Conservation (phyloP, 2,329 filamentous ascomycete genomes). For the Chalaropsis ovoidea region DNA sequence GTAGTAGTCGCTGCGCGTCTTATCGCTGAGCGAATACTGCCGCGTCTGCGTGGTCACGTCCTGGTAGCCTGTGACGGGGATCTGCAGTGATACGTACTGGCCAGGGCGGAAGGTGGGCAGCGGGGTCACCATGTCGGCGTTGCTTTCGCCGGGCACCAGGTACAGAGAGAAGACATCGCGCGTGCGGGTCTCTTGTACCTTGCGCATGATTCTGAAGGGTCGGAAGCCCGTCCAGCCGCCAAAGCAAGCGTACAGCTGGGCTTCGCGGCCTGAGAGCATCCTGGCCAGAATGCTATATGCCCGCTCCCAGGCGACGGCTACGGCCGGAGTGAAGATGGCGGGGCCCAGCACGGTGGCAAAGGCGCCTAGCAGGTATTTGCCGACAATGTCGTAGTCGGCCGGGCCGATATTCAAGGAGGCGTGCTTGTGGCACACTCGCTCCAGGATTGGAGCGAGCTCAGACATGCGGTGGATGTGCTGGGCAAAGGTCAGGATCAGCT, state of each 20-base stretch:
- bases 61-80: slow-evolving; percentile 42
- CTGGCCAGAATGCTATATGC: slow-evolving; percentile 63
- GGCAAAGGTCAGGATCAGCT: slow-evolving; percentile 61
- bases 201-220: slow-evolving; percentile 47
- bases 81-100: slow-evolving; percentile 60
- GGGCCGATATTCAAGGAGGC: slow-evolving; percentile 58
- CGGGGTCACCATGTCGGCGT: slow-evolving; percentile 25
- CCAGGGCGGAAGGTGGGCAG: slow-evolving; percentile 57
- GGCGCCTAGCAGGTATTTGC: slow-evolving; percentile 55
- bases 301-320: slow-evolving; percentile 59
- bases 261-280: slow-evolving; percentile 58
- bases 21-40: slow-evolving; percentile 65
- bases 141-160: slow-evolving; percentile 52
- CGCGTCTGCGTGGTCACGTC: slow-evolving; percentile 54
- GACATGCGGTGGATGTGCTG: slow-evolving; percentile 60
- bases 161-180: slow-evolving; percentile 57
- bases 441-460: slow-evolving; percentile 45
- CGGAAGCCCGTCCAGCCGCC: slow-evolving; percentile 40
- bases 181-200: slow-evolving; percentile 46
- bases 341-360: slow-evolving; percentile 56
- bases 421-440: slow-evolving; percentile 69
- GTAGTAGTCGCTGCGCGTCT: slow-evolving; percentile 45
- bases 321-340: slow-evolving; percentile 53
- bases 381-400: slow-evolving; percentile 62
- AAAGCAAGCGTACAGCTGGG: slow-evolving; percentile 46